Evolutionary conservation across 257 asterid species (phyloP), one percentile per base, ranked within the genome.

Genomic region (Solanum ossicruentum): DNA sequence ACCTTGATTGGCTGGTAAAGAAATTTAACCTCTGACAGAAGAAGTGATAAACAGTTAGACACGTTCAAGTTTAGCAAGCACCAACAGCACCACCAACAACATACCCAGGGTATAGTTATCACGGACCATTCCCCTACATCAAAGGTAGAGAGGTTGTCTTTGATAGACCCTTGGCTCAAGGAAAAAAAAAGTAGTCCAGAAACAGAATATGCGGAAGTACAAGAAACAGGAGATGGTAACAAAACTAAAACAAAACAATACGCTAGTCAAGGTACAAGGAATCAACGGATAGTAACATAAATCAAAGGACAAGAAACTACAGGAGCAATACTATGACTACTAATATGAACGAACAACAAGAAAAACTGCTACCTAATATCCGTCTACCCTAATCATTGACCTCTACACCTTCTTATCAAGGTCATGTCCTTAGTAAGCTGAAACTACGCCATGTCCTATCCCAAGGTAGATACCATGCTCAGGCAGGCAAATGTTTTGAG

Each of bases 1-100:
- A 26, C 26, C 91, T 97, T 97, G 96, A 97, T 92, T 73, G 98
- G 98, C 89, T 94, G 98, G 93, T 97, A 93, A 8, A 93, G 92
- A 88, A 90, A 94, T 88, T 97, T 97, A 32, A 97, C 98, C 93
- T 97, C 99, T 97, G 94, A 87, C 81, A 90, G 51, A 79, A 83
- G n/a, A 51, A 21, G 58, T 16, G 47, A 26, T 77, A 51, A 23
- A 52, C 6, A 52, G 82, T 77, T 26, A 51, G 65, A 2, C 82
- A 77, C 11, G 65, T 52, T 51, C 49, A 16, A 52, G 26, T 52
- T 77, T 77, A 77, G 45, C 61, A 75, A 51, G 26, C 47, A 77
- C 47, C 63, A 23, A 23, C 57, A 75, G 1, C 55, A 61, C 13
- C 16, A 60, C 10, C 69, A 60, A 23, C 70, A 63, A 63, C 39